These are phyloP conservation scores for Acacia melanoxylon DNA, from an alignment of 306 rosid species.

Conservation along the genomic window DNA sequence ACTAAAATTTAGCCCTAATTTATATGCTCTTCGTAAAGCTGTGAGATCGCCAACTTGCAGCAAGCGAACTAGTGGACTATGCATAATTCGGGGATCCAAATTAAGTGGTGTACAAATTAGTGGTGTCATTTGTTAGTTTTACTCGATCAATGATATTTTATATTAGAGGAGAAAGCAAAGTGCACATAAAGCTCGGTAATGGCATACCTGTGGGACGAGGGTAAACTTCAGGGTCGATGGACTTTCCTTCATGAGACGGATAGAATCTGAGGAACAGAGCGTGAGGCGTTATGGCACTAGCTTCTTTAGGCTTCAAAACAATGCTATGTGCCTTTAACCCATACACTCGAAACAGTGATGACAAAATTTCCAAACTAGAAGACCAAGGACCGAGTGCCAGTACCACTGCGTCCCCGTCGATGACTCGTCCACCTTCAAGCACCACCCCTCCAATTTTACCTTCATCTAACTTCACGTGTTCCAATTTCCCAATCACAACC, in stretches of 20 bases:
- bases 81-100: background rate
- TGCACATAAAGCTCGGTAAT: background rate
- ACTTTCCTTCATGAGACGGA: constrained; percentile 39
- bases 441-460: constrained; percentile 55
- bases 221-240: constrained; percentile 82
- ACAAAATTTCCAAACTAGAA: constrained; percentile 53
- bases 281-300: constrained; percentile 61
- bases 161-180: background rate
- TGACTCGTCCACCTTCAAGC: constrained; percentile 58
- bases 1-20: too few species aligned
- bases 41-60: background rate
- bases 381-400: constrained; percentile 91
- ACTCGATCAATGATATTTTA: background rate
- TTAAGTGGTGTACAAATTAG: background rate
- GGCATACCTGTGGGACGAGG: constrained; percentile 86
- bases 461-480: constrained; percentile 44
- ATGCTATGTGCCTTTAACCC: constrained; percentile 81
- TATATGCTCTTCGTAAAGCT: background rate
- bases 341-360: constrained; percentile 61
- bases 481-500: constrained; percentile 74
- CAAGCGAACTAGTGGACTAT: background rate
- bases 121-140: background rate
- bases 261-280: constrained; percentile 70
- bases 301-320: constrained; percentile 69
- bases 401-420: constrained; percentile 72